Evolutionary conservation across 2,329 filamentous ascomycete genomes (phyloP).

Genomic region (Oidium heveae): DNA sequence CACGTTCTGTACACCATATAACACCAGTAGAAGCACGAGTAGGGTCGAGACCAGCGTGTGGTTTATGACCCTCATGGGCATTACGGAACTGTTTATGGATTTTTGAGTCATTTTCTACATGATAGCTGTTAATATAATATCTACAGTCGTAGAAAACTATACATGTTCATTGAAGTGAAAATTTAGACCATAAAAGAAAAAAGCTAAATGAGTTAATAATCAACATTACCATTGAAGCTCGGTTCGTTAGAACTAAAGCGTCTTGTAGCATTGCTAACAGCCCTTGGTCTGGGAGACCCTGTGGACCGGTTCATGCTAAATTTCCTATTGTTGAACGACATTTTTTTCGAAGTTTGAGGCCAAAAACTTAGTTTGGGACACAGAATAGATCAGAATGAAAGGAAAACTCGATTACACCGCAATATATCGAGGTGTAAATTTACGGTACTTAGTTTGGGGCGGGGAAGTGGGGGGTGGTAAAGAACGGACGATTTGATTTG

Average conservation of each 20-base stretch:
- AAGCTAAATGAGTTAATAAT: neutral
- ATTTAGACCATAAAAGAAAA: constrained; percentile 1
- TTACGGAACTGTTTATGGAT: constrained; percentile 74
- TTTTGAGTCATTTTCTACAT: constrained; percentile 51
- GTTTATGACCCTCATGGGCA: constrained; percentile 73
- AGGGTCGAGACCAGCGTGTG: constrained; percentile 75
- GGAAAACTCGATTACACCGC: too few relatives aligned
- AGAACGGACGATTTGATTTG: too few relatives aligned
- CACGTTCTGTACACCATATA: constrained; percentile 76
- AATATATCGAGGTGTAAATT: too few relatives aligned
- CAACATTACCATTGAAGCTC: constrained; percentile 25
- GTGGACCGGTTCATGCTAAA: constrained; percentile 44
- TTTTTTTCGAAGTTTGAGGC: constrained; percentile 1
- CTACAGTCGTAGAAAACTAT: neutral
- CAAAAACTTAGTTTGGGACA: too few relatives aligned
- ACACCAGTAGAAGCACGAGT: constrained; percentile 77
- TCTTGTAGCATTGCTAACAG: constrained; percentile 12
- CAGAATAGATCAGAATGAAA: too few relatives aligned
- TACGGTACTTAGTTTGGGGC: too few relatives aligned
- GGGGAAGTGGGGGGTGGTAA: too few relatives aligned
- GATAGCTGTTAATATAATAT: neutral
- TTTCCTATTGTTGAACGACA: constrained; percentile 28
- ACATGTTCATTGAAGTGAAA: neutral
- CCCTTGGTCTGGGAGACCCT: constrained; percentile 25
- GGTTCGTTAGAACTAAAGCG: constrained; percentile 34